phyloP scores from a whole-genome alignment of 768 basidiomycete genomes.

The Russula griseocarnosa region DNA sequence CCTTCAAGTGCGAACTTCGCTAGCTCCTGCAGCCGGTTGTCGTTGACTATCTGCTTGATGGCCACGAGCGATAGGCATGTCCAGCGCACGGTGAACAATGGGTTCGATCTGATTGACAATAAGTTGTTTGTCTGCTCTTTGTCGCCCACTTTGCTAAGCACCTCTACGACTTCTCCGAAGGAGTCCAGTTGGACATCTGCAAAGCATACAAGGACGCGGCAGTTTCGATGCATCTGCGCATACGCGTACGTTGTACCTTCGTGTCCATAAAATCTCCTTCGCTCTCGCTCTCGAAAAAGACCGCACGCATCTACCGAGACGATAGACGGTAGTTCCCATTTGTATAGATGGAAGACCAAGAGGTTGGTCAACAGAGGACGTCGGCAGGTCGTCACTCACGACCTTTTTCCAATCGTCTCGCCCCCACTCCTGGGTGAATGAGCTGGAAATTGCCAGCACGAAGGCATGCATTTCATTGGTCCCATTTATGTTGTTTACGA shows the following conservation, averaged over 20 bases:
- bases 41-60: neutral
- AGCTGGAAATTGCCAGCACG: slow-evolving; percentile 11
- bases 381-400: neutral
- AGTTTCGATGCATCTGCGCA: neutral
- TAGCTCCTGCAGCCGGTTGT: neutral
- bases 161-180: neutral
- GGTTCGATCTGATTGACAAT: neutral
- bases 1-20: neutral
- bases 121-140: neutral
- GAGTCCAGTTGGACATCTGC: neutral
- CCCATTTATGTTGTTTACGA: too few relatives aligned
- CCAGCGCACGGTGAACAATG: neutral
- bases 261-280: neutral
- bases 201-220: neutral
- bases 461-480: neutral
- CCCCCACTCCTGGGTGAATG: slow-evolving; percentile 14
- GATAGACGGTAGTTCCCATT: neutral
- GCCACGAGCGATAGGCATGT: neutral
- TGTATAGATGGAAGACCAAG: neutral
- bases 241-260: neutral
- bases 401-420: slow-evolving; percentile 8
- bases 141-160: neutral
- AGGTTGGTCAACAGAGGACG: neutral
- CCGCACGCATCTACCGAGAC: neutral
- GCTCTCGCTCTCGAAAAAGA: neutral